Conservation (phyloP, 2,329 filamentous ascomycete species). For the Clarireedia sp. region DNA sequence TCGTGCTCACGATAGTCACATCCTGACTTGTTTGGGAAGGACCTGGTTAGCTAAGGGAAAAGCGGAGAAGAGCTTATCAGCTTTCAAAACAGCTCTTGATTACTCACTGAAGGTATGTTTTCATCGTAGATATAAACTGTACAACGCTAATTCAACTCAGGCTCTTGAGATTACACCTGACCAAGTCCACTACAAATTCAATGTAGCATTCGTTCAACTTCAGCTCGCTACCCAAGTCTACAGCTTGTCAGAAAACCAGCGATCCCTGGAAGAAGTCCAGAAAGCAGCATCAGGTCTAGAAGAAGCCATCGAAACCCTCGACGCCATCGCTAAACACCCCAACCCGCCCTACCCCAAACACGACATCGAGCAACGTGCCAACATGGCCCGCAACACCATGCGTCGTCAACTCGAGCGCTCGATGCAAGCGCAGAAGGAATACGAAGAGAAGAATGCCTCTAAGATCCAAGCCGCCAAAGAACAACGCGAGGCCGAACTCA, state of each 20-base stretch:
- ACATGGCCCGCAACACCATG: conserved; percentile 95
- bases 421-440: conserved; percentile 76
- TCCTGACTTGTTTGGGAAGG: conserved; percentile 63
- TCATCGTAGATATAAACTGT: background rate
- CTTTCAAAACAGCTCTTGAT: conserved; percentile 55
- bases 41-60: conserved; percentile 62
- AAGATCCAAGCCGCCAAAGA: conserved; percentile 76
- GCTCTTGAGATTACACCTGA: conserved; percentile 73
- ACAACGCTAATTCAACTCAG: conserved; percentile 33
- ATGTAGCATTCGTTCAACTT: conserved; percentile 94
- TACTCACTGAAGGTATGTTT: conserved; percentile 53
- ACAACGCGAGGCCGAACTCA: conserved; percentile 71
- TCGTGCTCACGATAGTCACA: conserved; percentile 53
- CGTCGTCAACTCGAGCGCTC: conserved; percentile 84
- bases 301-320: conserved; percentile 67
- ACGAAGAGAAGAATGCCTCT: conserved; percentile 86
- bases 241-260: conserved; percentile 64
- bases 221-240: conserved; percentile 81
- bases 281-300: conserved; percentile 74
- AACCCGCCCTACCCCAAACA: conserved; percentile 80
- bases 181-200: conserved; percentile 90
- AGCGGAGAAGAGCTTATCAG: conserved; percentile 52
- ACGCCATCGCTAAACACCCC: conserved; percentile 54
- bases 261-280: conserved; percentile 72
- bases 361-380: conserved; percentile 89